A percentile compares a stretch with the other conserved stretches of the same genome.
These are phyloP conservation scores for Rhizophora apiculata DNA, from an alignment of 345 rosid species.

Conservation along the genomic window DNA sequence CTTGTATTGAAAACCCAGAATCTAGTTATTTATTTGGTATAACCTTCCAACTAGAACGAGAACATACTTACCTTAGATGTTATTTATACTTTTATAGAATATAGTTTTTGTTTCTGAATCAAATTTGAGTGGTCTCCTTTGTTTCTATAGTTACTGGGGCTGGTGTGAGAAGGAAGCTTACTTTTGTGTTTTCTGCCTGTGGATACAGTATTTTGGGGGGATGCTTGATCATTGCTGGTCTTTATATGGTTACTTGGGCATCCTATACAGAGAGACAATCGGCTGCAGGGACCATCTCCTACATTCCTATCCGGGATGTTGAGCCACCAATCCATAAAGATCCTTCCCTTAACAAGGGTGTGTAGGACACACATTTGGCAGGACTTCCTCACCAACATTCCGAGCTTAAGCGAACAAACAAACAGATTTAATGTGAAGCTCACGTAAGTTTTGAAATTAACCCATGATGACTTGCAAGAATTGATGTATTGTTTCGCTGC, in stretches of 20 bases:
- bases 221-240: conserved; percentile 67
- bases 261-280: conserved; percentile 57
- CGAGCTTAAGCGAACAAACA: conserved; percentile 1
- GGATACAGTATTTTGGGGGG: conserved; percentile 71
- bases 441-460: not conserved
- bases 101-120: not conserved
- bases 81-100: no score
- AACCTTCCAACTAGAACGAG: no score
- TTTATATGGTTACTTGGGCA: conserved; percentile 90
- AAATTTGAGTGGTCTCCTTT: not conserved
- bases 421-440: not conserved
- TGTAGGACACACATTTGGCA: conserved; percentile 32
- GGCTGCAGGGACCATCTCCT: conserved; percentile 24
- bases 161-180: conserved; percentile 10
- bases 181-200: conserved; percentile 8
- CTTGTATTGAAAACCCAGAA: no score
- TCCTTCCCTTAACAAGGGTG: conserved; percentile 35
- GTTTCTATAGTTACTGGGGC: not conserved
- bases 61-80: no score
- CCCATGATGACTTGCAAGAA: not conserved
- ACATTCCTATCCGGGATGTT: conserved; percentile 27
- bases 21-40: no score
- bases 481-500: not conserved
- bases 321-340: conserved; percentile 62
- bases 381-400: conserved; percentile 20